These are phyloP conservation scores for Acanthamoeba castellanii DNA, from an alignment of 208 protist species.

Conservation along the genomic window DNA sequence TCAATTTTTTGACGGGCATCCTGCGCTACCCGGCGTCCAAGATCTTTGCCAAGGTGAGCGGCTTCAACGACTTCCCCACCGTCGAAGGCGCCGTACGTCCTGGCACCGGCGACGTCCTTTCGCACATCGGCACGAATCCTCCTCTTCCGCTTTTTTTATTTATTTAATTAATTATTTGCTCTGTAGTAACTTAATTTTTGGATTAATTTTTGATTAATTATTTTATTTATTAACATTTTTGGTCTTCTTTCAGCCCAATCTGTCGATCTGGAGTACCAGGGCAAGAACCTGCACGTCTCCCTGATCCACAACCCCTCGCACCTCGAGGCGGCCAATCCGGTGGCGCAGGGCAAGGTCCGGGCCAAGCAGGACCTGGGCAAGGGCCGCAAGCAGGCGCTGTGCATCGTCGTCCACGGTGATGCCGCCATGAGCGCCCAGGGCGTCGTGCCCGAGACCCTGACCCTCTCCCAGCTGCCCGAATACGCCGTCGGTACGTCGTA, in stretches of 20 bases:
- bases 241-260: slow-evolving; percentile 24
- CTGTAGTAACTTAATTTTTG: no score
- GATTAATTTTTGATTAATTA: neutral
- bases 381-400: slow-evolving; percentile 16
- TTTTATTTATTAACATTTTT: neutral
- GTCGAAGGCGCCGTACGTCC: neutral
- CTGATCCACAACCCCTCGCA: slow-evolving; percentile 87
- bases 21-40: slow-evolving; percentile 46
- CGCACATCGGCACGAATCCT: slow-evolving; percentile 80
- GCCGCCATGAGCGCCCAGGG: slow-evolving; percentile 84
- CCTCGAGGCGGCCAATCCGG: slow-evolving; percentile 83
- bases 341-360: slow-evolving; percentile 81
- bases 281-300: slow-evolving; percentile 80
- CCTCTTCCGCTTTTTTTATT: neutral
- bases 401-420: slow-evolving; percentile 84
- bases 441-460: slow-evolving; percentile 85
- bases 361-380: slow-evolving; percentile 80
- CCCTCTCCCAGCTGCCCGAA: slow-evolving; percentile 76
- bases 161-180: no score
- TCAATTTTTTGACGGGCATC: slow-evolving; percentile 78
- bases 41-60: slow-evolving; percentile 69
- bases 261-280: slow-evolving; percentile 69
- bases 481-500: slow-evolving; percentile 73
- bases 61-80: slow-evolving; percentile 74
- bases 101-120: slow-evolving; percentile 85